Conservation (phyloP, 345 rosid species). For the Arabis alpina region DNA sequence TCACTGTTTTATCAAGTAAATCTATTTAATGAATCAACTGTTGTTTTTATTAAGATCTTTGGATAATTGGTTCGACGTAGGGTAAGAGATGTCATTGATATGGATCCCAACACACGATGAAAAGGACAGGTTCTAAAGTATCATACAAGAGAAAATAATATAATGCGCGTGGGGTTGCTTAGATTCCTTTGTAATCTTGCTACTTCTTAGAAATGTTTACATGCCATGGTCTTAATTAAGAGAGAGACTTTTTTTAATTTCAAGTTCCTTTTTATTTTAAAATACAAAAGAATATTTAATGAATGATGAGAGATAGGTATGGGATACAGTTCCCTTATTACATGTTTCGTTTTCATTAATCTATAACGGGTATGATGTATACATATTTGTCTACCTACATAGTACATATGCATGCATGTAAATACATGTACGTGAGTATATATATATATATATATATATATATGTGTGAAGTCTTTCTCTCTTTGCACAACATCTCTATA, state of each 20-base stretch:
- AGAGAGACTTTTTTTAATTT: slow-evolving; percentile 14
- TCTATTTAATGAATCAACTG: background rate
- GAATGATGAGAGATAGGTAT: slow-evolving; percentile 34
- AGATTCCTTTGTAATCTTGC: slow-evolving; percentile 44
- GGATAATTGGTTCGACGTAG: background rate
- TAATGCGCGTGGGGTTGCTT: slow-evolving; percentile 43
- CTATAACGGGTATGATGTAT: slow-evolving; percentile 30
- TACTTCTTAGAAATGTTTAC: slow-evolving; percentile 36
- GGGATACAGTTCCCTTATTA: slow-evolving; percentile 41
- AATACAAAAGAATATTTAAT: slow-evolving; percentile 20
- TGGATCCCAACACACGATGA: slow-evolving; percentile 37
- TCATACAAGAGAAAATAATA: slow-evolving; percentile 31
- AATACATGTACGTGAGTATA: slow-evolving; percentile 29
- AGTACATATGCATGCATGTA: slow-evolving; percentile 23
- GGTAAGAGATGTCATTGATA: slow-evolving; percentile 17
- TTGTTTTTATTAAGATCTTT: slow-evolving; percentile 12
- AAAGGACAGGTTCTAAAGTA: slow-evolving; percentile 39
- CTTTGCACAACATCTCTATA: slow-evolving; percentile 27
- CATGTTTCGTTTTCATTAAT: slow-evolving; percentile 10
- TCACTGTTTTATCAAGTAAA: background rate
- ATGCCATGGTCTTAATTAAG: slow-evolving; percentile 21
- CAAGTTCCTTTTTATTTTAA: slow-evolving; percentile 11
- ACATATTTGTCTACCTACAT: slow-evolving; percentile 15
- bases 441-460: slow-evolving; percentile 47
- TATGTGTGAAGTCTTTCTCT: slow-evolving; percentile 31